These are phyloP conservation scores for Fusarium sp. DNA, from an alignment of 2,329 filamentous ascomycete species.

Conservation along the genomic window DNA sequence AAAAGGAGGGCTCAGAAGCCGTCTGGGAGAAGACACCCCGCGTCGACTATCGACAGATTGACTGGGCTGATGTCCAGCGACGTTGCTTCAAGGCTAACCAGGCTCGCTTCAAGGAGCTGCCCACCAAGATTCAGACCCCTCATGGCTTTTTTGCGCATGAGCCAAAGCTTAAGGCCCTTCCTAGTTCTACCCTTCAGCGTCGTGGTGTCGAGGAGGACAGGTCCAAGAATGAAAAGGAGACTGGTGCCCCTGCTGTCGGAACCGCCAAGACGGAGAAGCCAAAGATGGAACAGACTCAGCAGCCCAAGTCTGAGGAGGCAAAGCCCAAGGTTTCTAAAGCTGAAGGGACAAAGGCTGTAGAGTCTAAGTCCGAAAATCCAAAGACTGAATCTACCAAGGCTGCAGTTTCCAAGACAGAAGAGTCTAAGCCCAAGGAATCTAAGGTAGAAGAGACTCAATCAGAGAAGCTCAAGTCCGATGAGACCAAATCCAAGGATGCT, in stretches of 20 bases:
- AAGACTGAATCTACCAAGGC: constrained; percentile 2
- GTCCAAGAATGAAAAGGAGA: constrained; percentile 18
- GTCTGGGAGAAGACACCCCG: constrained; percentile 79
- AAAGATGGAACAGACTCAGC: neutral
- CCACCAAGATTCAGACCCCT: constrained; percentile 52
- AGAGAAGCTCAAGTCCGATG: constrained; percentile 8
- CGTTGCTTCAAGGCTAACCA: constrained; percentile 78
- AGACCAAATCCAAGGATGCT: constrained; percentile 5
- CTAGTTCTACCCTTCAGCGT: constrained; percentile 11
- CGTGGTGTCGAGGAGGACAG: constrained; percentile 27
- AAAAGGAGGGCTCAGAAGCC: constrained; percentile 80
- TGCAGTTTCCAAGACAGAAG: constrained; percentile 1
- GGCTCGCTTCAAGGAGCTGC: constrained; percentile 71
- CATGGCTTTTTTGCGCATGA: constrained; percentile 65
- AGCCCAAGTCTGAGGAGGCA: constrained; percentile 3
- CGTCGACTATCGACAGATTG: constrained; percentile 80
- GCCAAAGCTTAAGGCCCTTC: constrained; percentile 10
- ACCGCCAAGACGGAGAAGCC: neutral
- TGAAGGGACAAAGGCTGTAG: neutral
- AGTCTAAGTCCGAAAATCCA: neutral
- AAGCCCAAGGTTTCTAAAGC: neutral
- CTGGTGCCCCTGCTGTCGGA: constrained; percentile 19
- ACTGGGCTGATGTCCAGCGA: constrained; percentile 83
- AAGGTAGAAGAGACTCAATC: neutral
- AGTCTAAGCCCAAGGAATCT: neutral